Base-by-base conservation (phyloP, 148 eudicot species). In the Arbutus unedo region DNA sequence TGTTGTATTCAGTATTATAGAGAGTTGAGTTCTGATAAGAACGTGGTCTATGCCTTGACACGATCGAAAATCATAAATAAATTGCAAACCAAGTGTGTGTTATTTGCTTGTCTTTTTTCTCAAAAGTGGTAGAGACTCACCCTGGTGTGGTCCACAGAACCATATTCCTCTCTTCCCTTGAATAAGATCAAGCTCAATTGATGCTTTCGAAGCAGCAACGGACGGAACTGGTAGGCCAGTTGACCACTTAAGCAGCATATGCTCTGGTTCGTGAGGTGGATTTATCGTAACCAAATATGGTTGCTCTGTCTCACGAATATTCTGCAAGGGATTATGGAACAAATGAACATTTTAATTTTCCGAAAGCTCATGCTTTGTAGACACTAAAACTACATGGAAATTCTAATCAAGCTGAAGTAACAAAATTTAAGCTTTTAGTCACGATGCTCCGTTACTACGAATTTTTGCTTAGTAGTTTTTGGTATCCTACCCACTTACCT, bases 91-190 rank as follows among this genome's bases (percentile, higher is more conserved):
- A 31, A 16, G 10, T 51, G 38, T 70, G 25, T 72, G 71, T 23
- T n/a, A 10, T 82, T 21, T 74, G 56, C 55, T 62, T 54, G 15
- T 60, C 43, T 45, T 56, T 81, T 1, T 70, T 21, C 10, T 6
- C 31, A 23, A 54, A 8, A 48, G n/a, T 43, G 6, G 19, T 5
- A 64, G 21, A 21, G 4, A 3, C 76, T 83, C 82, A 94, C 99
- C 98, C 87, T 91, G 99, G 87, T 96, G 93, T 76, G 96, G 97
- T 81, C 99, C 99, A 85, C 95, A 93, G 77, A 94, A 96, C 99
- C 99, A 96, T 81, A 96, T 89, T 84, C 97, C 91, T 82, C 99
- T 90, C 89, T 89, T 91, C 77, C 99, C 99, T 94, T 96, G 99
- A 88, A 96, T 93, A n/a, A 79, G 78, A 81, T 73, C 78, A 76